These are phyloP conservation scores for Tolypocladium paradoxum DNA, from an alignment of 2,329 filamentous ascomycete species.

Conservation along the genomic window DNA sequence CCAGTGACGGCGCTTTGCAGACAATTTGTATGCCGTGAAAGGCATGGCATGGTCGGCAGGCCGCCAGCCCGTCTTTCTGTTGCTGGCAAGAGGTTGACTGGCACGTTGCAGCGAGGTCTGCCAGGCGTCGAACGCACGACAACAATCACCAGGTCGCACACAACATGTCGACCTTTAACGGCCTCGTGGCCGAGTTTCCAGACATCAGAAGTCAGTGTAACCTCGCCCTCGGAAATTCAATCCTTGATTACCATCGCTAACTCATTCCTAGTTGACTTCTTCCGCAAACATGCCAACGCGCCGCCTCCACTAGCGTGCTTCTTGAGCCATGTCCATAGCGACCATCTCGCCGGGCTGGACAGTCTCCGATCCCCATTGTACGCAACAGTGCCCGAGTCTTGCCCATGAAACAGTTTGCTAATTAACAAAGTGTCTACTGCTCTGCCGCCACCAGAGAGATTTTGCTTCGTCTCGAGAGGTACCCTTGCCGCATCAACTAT, in stretches of 20 bases:
- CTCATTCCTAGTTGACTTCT: conserved; percentile 61
- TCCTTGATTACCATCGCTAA: conserved; percentile 2
- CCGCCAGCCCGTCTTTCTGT: background rate
- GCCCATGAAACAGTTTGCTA: background rate
- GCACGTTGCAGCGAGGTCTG: too few relatives aligned
- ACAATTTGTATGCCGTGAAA: background rate
- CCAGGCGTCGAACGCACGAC: too few relatives aligned
- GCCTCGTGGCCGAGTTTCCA: conserved; percentile 65
- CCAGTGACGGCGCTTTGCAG: background rate
- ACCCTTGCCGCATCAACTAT: conserved; percentile 72
- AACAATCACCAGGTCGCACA: background rate
- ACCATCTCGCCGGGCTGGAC: conserved; percentile 76
- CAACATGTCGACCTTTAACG: conserved; percentile 68
- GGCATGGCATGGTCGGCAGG: background rate
- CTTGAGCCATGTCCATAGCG: conserved; percentile 84
- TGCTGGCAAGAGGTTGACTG: too few relatives aligned
- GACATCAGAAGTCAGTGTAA: conserved; percentile 52
- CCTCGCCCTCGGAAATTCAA: background rate
- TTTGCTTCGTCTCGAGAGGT: conserved; percentile 68
- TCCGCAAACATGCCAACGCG: conserved; percentile 44
- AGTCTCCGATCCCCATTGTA: conserved; percentile 65
- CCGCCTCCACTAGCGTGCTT: conserved; percentile 70
- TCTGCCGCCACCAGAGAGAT: conserved; percentile 75
- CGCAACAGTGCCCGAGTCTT: conserved; percentile 5
- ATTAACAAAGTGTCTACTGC: conserved; percentile 58